A percentile compares a stretch with the other conserved stretches of the same genome.
These are phyloP conservation scores for Alloascoidea hylecoeti DNA, from an alignment of 805 yeast genomes.

Conservation along the genomic window DNA sequence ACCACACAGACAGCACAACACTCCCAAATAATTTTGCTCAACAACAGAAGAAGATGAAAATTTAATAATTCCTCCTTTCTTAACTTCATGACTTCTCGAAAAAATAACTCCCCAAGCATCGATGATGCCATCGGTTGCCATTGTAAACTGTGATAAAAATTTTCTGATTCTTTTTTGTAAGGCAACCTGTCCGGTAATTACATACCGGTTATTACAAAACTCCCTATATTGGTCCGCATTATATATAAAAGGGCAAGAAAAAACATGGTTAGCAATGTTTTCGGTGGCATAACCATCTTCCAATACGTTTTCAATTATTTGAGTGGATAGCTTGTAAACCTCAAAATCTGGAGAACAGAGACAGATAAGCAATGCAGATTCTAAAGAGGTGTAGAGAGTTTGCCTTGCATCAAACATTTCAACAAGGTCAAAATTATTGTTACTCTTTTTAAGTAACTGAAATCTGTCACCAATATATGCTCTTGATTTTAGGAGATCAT, in stretches of 20 bases:
- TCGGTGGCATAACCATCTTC: conserved; percentile 13
- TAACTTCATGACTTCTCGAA: no score
- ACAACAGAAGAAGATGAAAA: conserved; percentile 9
- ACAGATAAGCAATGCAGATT: conserved; percentile 34
- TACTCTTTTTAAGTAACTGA: conserved; percentile 12
- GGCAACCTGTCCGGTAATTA: conserved; percentile 61
- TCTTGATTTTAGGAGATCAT: conserved; percentile 24
- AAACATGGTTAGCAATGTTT: conserved; percentile 6
- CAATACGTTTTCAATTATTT: conserved; percentile 20
- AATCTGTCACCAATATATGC: conserved; percentile 15
- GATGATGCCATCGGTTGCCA: conserved; percentile 21
- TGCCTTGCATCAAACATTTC: conserved; percentile 14
- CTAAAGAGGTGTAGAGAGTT: conserved; percentile 24
- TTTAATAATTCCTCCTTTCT: no score
- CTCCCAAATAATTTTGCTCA: conserved; percentile 53
- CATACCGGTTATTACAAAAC: conserved; percentile 36
- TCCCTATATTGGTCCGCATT: conserved; percentile 25
- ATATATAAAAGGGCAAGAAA: conserved; percentile 11
- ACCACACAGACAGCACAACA: conserved; percentile 43
- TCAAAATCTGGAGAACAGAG: conserved; percentile 37
- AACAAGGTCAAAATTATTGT: conserved; percentile 14
- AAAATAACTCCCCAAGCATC: conserved; percentile 31
- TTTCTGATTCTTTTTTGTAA: conserved; percentile 52
- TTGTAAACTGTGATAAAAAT: conserved; percentile 13
- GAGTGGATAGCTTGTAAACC: conserved; percentile 30